phyloP scores from a whole-genome alignment of 1,284 basidiomycete genomes.

The Rhizoctonia solani region DNA sequence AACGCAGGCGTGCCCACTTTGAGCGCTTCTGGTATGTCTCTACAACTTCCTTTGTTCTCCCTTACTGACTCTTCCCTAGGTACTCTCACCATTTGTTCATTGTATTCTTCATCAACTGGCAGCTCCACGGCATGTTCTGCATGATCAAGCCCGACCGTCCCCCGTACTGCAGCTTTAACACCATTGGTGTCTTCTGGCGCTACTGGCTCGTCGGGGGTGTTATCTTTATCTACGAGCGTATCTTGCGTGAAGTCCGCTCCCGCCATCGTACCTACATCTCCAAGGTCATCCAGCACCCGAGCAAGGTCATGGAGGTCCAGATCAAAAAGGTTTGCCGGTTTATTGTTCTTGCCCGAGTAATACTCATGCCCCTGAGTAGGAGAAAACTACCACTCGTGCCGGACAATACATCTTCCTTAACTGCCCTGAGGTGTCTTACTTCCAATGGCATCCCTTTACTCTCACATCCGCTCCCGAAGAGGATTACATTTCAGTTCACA shows the following conservation, averaged over 20 bases:
- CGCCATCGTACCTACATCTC: slow-evolving; percentile 86
- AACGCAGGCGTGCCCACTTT: slow-evolving; percentile 69
- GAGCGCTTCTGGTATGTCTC: slow-evolving; percentile 72
- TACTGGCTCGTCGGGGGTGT: slow-evolving; percentile 87
- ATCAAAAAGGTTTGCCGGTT: slow-evolving; percentile 75
- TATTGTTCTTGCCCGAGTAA: no score
- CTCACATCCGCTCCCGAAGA: slow-evolving; percentile 88
- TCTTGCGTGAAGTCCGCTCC: slow-evolving; percentile 84
- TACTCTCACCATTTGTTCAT: slow-evolving; percentile 88
- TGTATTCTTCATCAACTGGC: slow-evolving; percentile 88
- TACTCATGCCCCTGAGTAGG: no score
- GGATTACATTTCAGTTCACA: slow-evolving; percentile 88
- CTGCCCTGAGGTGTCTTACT: slow-evolving; percentile 87
- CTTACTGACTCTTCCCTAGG: background rate
- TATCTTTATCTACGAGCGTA: slow-evolving; percentile 82
- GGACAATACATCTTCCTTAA: slow-evolving; percentile 87
- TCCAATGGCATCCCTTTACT: slow-evolving; percentile 94
- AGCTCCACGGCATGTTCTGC: slow-evolving; percentile 93
- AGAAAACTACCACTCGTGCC: slow-evolving; percentile 75
- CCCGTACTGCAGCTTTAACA: slow-evolving; percentile 80
- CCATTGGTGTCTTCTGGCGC: slow-evolving; percentile 91
- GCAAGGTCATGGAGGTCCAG: slow-evolving; percentile 86
- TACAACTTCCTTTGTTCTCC: background rate
- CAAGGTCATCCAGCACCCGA: slow-evolving; percentile 92
- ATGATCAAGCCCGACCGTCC: slow-evolving; percentile 89